phyloP scores from a whole-genome alignment of 257 asterid genomes.

The Primulina tabacum region DNA sequence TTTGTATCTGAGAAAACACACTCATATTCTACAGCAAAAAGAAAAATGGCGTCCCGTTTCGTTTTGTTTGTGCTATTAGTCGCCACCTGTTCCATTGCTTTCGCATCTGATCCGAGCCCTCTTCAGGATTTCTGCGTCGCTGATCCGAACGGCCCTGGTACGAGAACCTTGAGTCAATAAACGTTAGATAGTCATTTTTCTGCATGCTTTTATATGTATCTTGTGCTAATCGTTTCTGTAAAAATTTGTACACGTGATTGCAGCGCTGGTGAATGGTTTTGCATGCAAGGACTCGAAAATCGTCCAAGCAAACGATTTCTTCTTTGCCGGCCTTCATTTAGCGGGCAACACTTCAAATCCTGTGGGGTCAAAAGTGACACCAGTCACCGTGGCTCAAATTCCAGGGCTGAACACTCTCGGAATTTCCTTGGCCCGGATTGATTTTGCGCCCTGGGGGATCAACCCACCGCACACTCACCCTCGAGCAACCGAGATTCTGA shows the following conservation, averaged over 20 bases:
- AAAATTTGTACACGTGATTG: not conserved
- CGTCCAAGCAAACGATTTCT: constrained; percentile 9
- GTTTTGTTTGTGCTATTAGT: not conserved
- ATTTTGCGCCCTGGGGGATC: not conserved
- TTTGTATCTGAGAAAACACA: not conserved
- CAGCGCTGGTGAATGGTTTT: constrained; percentile 24
- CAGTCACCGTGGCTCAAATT: not conserved
- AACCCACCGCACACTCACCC: constrained; percentile 19
- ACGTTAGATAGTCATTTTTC: not conserved
- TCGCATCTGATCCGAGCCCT: not conserved
- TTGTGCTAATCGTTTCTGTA: not conserved
- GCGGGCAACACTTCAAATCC: constrained; percentile 3
- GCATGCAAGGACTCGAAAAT: constrained; percentile 24
- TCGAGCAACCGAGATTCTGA: constrained; percentile 9
- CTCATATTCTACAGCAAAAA: not conserved
- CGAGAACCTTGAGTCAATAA: not conserved
- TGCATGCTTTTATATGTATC: not conserved
- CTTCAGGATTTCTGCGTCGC: not conserved
- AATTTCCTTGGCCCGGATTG: not conserved
- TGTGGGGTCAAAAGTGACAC: not conserved
- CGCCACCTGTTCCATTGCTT: not conserved
- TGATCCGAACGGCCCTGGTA: not conserved
- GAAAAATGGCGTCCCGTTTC: too few species aligned
- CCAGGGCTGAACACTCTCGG: constrained; percentile 21
- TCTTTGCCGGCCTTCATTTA: not conserved